Conservation (phyloP, 768 basidiomycete genomes). For the Boletus fagicola region DNA sequence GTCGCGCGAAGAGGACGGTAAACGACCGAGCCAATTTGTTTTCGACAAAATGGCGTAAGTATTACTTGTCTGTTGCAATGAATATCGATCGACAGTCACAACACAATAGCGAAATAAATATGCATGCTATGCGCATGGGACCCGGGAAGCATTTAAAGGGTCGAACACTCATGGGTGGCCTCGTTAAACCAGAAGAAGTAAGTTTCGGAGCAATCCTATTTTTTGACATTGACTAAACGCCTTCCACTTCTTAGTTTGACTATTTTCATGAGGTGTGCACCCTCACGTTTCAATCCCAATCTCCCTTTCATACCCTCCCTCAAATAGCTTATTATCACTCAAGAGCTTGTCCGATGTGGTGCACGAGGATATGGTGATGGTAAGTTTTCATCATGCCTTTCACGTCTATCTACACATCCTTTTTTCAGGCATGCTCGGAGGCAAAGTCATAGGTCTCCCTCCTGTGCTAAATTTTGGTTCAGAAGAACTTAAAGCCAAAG, state of each 20-base stretch:
- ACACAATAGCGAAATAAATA: slow-evolving; percentile 51
- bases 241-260: slow-evolving; percentile 46
- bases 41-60: slow-evolving; percentile 79
- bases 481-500: slow-evolving; percentile 47
- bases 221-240: slow-evolving; percentile 3
- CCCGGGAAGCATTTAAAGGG: slow-evolving; percentile 86
- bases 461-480: slow-evolving; percentile 69
- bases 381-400: not conserved
- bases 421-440: slow-evolving; percentile 43
- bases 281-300: slow-evolving; percentile 9
- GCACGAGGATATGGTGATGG: slow-evolving; percentile 71
- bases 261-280: slow-evolving; percentile 70
- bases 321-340: slow-evolving; percentile 54
- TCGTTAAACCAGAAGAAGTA: slow-evolving; percentile 75
- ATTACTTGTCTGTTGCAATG: not conserved
- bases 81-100: not conserved
- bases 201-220: slow-evolving; percentile 9
- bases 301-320: not conserved
- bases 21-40: slow-evolving; percentile 74
- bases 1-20: slow-evolving; percentile 85
- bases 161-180: slow-evolving; percentile 65
- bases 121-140: slow-evolving; percentile 91
- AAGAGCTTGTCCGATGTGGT: slow-evolving; percentile 57
- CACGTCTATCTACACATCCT: not conserved
- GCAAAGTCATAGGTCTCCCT: slow-evolving; percentile 68